A percentile compares a stretch with the other conserved stretches of the same genome.
Conservation (phyloP, 225 moss, liverwort and hornwort species). For the Thuidium tamariscinum region DNA sequence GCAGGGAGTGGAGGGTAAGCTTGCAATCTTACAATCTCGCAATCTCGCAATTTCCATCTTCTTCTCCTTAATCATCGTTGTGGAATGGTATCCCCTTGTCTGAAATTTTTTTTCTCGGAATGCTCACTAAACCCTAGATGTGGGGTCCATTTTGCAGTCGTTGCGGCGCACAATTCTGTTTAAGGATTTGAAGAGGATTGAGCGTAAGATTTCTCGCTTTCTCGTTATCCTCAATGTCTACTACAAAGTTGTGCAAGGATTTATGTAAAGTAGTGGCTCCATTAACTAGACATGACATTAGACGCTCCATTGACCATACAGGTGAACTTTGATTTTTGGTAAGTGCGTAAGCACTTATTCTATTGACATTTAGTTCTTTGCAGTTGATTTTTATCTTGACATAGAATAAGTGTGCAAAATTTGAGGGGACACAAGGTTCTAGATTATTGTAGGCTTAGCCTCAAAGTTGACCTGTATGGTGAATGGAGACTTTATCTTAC, state of each 20-base stretch:
- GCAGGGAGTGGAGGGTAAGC: conserved; percentile 84
- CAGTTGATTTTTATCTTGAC: background rate
- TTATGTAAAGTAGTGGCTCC: background rate
- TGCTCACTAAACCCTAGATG: background rate
- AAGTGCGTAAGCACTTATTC: background rate
- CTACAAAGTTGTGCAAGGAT: background rate
- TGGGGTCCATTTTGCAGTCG: conserved; percentile 37
- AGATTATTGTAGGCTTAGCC: background rate
- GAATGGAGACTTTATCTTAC: background rate
- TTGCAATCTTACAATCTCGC: background rate
- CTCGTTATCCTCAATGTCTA: background rate
- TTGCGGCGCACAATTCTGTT: conserved; percentile 72
- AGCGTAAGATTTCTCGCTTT: conserved; percentile 17
- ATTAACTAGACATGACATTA: background rate
- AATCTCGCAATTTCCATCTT: background rate
- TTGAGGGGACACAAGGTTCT: background rate
- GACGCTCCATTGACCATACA: background rate
- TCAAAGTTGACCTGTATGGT: background rate
- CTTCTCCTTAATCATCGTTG: background rate
- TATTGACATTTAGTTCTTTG: background rate
- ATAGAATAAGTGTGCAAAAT: background rate
- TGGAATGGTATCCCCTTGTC: background rate
- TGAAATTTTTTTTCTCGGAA: background rate
- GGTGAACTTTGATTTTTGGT: background rate
- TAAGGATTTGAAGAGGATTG: conserved; percentile 34